Base-by-base conservation (phyloP, 441 rosid species). In the Mallotus japonicus region DNA sequence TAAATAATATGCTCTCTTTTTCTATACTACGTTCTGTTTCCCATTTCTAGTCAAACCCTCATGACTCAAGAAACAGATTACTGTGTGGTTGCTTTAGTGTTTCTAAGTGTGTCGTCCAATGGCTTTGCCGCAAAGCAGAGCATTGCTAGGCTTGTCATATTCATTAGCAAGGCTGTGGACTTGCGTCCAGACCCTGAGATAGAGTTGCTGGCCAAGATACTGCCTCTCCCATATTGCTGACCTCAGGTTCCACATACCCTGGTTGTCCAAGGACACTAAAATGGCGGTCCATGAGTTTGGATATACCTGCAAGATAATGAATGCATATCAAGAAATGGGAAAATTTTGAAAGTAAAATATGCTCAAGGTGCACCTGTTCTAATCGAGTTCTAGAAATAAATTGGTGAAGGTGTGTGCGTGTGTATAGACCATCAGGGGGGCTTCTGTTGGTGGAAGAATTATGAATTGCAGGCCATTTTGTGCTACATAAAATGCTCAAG, bases 191-290 rank as follows among this genome's bases (percentile, higher is more conserved):
- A 93, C 98, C 71, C 87, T 83, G 9, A 93, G 86, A 78, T 93
- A 93, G 73, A 91, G 87, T 72, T 93, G 96, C 54, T 91, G 96
- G 66, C 98, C 98, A 0, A 85, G 88, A 76, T 89, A 90, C 44
- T 87, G 96, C 76, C 88, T 85, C 61, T 90, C 96, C 95, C 98
- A 90, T 70, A 78, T 71, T 12, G 98, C 90, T 2, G 98, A 94
- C 82, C 96, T 84, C 86, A 92, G 8, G 73, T 94, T 94, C 98
- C 98, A 92, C 97, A 92, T 92, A 0, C 98, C 98, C 80, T 90
- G 92, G 83, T 90, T 94, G 89, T 92, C 98, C 72, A 92, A 72
- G 1, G 98, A 92, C 49, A 90, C 88, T 73, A 83, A 82, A 65
- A 94, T 86, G 5, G 90, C 54, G 0, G 97, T 90, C 98, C 98